Evolutionary conservation across 2,329 filamentous ascomycete species (phyloP), one percentile per base, ranked within the genome.

Genomic region (Magnaporthiopsis rhizophila): DNA sequence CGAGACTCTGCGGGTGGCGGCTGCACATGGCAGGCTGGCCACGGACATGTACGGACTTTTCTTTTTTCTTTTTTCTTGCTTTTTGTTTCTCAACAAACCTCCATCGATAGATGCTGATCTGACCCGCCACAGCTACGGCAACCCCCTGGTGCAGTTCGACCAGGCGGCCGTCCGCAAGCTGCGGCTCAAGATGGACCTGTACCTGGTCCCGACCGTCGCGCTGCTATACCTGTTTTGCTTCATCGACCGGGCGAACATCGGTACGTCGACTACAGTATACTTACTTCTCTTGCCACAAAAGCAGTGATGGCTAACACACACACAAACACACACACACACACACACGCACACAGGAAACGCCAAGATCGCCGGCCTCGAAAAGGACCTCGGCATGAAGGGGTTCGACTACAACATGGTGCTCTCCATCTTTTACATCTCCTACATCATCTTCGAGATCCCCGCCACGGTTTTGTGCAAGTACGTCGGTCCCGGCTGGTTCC

Each of bases 191-290:
- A 86, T 90, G 61, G 88, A 91, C 69, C 68, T 89, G 7, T 83
- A 79, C 69, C 83, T 89, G 59, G 78, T 90, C 0, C 88, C 89
- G 0, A 89, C 85, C 0, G 86, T 90, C 0, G 76, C 87, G 0
- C 65, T 90, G 0, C 76, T 91, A 3, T 91, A 90, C 69, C 79
- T 90, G 0, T 90, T 90, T 70, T 90, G 87, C 75, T 90, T 90
- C 74, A 89, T 90, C 67, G 88, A 90, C 69, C 81, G 88, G n/a
- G 86, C 88, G 30, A 91, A 90, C 66, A 88, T 91, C 53, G 88
- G 87, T 87, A 71, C 70, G 77, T 67, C 1, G 15, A 3, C 3
- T 28, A 28, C 28, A 3, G 3, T 5, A 26, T 3, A 26, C 26
- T 26, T 3, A 26, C 26, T 26, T 26, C 26, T 3, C 26, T 26